phyloP scores from a whole-genome alignment of 495 filamentous ascomycete species.

The Evernia prunastri region DNA sequence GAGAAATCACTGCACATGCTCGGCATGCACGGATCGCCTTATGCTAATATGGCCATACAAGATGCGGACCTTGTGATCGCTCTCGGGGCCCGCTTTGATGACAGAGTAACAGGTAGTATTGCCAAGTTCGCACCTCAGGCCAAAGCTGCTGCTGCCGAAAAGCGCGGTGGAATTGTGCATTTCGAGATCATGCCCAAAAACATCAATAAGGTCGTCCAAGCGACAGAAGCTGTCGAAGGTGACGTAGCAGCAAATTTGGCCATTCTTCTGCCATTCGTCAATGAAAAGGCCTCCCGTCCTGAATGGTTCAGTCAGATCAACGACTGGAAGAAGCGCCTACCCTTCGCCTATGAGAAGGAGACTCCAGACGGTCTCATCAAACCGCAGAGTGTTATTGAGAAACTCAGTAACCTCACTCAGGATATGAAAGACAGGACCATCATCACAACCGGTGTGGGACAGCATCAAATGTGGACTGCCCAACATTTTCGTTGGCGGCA shows the following conservation, averaged over 20 bases:
- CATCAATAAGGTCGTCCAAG: conserved; percentile 53
- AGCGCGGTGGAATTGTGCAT: conserved; percentile 55
- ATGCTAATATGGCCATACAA: conserved; percentile 60
- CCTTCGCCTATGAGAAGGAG: conserved; percentile 57
- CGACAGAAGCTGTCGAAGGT: conserved; percentile 53
- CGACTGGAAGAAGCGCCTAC: conserved; percentile 77
- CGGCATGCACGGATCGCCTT: conserved; percentile 58
- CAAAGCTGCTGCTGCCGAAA: conserved; percentile 47
- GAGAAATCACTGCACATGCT: conserved; percentile 56
- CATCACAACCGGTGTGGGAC: conserved; percentile 50
- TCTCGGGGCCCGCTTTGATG: conserved; percentile 56
- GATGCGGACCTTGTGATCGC: conserved; percentile 58
- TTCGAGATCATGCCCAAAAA: conserved; percentile 57
- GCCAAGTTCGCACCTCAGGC: conserved; percentile 53
- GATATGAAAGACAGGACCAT: conserved; percentile 70
- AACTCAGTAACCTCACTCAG: conserved; percentile 67
- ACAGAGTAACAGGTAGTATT: conserved; percentile 49
- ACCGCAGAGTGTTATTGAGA: conserved; percentile 79
- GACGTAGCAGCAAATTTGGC: conserved; percentile 62
- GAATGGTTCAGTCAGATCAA: conserved; percentile 87
- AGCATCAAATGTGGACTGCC: conserved; percentile 94
- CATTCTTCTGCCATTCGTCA: conserved; percentile 61
- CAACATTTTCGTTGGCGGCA: conserved; percentile 90
- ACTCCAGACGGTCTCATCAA: conserved; percentile 68
- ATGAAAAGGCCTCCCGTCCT: conserved; percentile 55